Evolutionary conservation across 805 yeast genomes (phyloP).

Genomic region (Starmera amethionina): DNA sequence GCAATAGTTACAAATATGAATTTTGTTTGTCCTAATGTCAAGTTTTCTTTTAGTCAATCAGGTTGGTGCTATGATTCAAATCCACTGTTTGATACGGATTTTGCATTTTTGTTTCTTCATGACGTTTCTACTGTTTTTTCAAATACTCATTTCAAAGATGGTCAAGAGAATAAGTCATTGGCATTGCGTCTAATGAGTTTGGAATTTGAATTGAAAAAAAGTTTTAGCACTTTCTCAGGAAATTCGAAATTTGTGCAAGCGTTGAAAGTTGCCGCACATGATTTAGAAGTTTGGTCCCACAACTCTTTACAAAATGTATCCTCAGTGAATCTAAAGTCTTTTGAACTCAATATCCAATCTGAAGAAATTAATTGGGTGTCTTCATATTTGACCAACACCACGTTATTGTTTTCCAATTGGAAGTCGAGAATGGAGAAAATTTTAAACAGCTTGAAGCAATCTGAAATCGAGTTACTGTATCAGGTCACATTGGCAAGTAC

Average conservation of each 20-base stretch:
- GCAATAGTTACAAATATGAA: slow-evolving; percentile 34
- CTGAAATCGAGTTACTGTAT: slow-evolving; percentile 28
- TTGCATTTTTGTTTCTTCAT: slow-evolving; percentile 4
- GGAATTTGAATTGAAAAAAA: background rate
- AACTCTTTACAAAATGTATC: slow-evolving; percentile 1
- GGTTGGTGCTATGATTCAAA: slow-evolving; percentile 8
- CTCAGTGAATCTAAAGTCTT: slow-evolving; percentile 20
- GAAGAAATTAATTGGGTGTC: slow-evolving; percentile 27
- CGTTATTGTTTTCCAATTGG: slow-evolving; percentile 4
- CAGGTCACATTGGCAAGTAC: slow-evolving; percentile 38
- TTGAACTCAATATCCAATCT: slow-evolving; percentile 22
- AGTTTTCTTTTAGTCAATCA: slow-evolving; percentile 28
- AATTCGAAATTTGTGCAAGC: background rate
- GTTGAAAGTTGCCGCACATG: slow-evolving; percentile 5
- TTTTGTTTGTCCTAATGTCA: slow-evolving; percentile 36
- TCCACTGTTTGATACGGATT: slow-evolving; percentile 4
- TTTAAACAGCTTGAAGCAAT: slow-evolving; percentile 5
- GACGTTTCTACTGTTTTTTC: slow-evolving; percentile 16
- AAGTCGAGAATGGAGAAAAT: slow-evolving; percentile 2
- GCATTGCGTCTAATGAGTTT: slow-evolving; percentile 10
- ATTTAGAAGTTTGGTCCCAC: slow-evolving; percentile 24
- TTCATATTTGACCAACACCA: slow-evolving; percentile 10
- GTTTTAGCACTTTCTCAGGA: too few relatives aligned
- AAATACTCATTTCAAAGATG: slow-evolving; percentile 7
- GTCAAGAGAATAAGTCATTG: slow-evolving; percentile 5